Base-by-base conservation (phyloP, 257 asterid genomes). In the Mentha longifolia region DNA sequence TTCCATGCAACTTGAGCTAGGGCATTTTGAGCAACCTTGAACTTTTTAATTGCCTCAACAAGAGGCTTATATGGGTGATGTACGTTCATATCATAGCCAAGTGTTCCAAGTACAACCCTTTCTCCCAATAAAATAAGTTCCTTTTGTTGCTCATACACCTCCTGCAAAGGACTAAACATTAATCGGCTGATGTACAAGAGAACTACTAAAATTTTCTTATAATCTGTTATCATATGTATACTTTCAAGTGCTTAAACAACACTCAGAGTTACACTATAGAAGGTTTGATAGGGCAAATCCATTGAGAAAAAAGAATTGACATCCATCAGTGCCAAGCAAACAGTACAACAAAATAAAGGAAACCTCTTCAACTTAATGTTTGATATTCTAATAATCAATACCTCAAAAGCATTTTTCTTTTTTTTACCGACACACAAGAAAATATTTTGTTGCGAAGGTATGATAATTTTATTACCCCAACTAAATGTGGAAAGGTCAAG, bases 1-100 rank as follows among this genome's bases (percentile, higher is more conserved):
- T 92, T 92, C 98, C 98, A 92, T n/a, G 98, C 98, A 74, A 92
- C 98, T 81, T 92, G 96, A 71, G 96, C 97, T 25, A 92, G 83
- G 66, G 98, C 93, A 81, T 87, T 85, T 84, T 92, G 90, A 74
- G 97, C 96, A 86, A 90, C 98, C 87, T 90, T 79, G 77, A 92
- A 87, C 59, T 90, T 92, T 78, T 92, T 87, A 68, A 90, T 86
- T 60, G 98, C 97, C 89, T 87, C 97, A 20, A 92, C 97, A 46
- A 92, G 97, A 72, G 98, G 98, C 73, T 92, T 92, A 74, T 92
- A 92, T 11, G 98, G 98, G 74, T 92, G 98, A 61, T 70, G 89
- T 71, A 92, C 85, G 70, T 87, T 92, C 37, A 92, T 87, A 78
- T 92, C 97, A 77, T 80, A 92, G 72, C 86, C 97, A 61, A 92